These are phyloP conservation scores for Aspergillus spinulosporus DNA, from an alignment of 2,329 filamentous ascomycete species.

Conservation along the genomic window DNA sequence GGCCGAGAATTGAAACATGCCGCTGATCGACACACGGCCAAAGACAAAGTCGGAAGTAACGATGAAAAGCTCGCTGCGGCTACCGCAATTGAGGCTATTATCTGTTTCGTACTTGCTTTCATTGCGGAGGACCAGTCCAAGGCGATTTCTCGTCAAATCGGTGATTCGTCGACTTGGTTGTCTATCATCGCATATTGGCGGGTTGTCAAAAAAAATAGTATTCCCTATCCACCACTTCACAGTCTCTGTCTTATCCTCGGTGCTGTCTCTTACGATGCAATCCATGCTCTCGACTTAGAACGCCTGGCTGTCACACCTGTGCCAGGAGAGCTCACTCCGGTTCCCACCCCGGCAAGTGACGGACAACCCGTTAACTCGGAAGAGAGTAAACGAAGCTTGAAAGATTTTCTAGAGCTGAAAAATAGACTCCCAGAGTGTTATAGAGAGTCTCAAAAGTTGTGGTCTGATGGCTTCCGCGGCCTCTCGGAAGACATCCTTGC, in stretches of 20 bases:
- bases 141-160: constrained; percentile 37
- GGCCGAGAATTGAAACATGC: constrained; percentile 50
- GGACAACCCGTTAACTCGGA: constrained; percentile 39
- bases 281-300: constrained; percentile 48
- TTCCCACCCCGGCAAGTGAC: constrained; percentile 48
- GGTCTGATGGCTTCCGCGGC: constrained; percentile 44
- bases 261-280: constrained; percentile 48
- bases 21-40: constrained; percentile 38
- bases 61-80: constrained; percentile 43
- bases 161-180: constrained; percentile 47
- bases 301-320: constrained; percentile 44
- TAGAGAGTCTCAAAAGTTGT: constrained; percentile 45
- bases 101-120: constrained; percentile 52
- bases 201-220: constrained; percentile 43
- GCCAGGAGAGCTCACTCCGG: constrained; percentile 40
- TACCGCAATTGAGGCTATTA: constrained; percentile 46
- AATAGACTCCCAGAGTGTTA: constrained; percentile 43
- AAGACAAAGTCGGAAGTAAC: constrained; percentile 28
- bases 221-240: constrained; percentile 42
- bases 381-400: constrained; percentile 39
- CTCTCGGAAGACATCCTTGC: constrained; percentile 45
- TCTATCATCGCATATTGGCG: constrained; percentile 51
- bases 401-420: constrained; percentile 44
- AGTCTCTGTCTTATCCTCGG: constrained; percentile 49
- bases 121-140: constrained; percentile 45